These are phyloP conservation scores for Alternaria sp. DNA, from an alignment of 2,329 filamentous ascomycete species.

Conservation along the genomic window DNA sequence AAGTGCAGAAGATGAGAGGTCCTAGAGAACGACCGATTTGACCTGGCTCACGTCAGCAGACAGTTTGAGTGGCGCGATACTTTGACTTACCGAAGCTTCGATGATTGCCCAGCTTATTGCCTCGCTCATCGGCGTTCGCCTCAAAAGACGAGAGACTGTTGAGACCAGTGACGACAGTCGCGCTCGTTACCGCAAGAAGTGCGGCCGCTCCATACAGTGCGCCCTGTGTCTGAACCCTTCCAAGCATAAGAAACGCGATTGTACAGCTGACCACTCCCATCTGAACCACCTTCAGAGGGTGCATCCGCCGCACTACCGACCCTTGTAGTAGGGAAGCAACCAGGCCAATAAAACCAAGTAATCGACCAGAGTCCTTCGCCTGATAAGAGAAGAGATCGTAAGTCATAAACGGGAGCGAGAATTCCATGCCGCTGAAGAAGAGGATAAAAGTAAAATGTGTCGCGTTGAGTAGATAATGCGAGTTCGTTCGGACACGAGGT, in stretches of 20 bases:
- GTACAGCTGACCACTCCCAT: slow-evolving; percentile 81
- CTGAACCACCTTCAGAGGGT: slow-evolving; percentile 81
- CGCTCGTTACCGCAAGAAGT: slow-evolving; percentile 86
- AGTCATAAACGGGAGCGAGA: slow-evolving; percentile 96
- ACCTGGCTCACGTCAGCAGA: slow-evolving; percentile 60
- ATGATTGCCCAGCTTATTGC: slow-evolving; percentile 84
- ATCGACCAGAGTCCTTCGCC: slow-evolving; percentile 79
- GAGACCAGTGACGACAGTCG: slow-evolving; percentile 91
- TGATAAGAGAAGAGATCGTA: slow-evolving; percentile 89
- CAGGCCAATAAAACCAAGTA: slow-evolving; percentile 91
- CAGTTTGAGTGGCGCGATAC: not conserved
- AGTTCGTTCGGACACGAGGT: slow-evolving; percentile 72
- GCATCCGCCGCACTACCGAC: slow-evolving; percentile 83
- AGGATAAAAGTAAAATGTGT: slow-evolving; percentile 91
- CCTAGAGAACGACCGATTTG: slow-evolving; percentile 89
- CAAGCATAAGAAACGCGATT: slow-evolving; percentile 80
- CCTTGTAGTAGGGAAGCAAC: slow-evolving; percentile 93
- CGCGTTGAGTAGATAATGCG: slow-evolving; percentile 80
- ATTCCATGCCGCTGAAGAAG: slow-evolving; percentile 98
- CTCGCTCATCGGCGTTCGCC: slow-evolving; percentile 79
- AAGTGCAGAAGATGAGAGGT: slow-evolving; percentile 87
- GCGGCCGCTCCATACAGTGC: slow-evolving; percentile 84
- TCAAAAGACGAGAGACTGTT: slow-evolving; percentile 94
- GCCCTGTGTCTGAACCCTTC: slow-evolving; percentile 70
- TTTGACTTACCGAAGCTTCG: slow-evolving; percentile 65